Base-by-base conservation (phyloP, 345 rosid genomes). In the Moricandia moricandioides region DNA sequence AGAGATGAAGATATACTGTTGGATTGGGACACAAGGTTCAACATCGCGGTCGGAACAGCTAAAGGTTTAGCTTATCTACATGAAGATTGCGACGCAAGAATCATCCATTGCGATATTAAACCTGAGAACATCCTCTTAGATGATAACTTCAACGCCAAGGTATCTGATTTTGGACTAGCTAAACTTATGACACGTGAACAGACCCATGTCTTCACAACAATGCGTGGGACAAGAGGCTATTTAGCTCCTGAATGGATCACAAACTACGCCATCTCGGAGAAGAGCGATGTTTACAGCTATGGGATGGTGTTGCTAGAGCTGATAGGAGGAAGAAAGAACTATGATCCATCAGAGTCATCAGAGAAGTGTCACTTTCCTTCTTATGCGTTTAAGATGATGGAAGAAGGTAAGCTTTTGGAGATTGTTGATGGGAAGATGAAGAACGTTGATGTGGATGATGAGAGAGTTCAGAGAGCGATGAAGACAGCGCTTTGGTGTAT, bases 241-340 rank as follows among this genome's bases (percentile, higher is more conserved):
- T 88, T 94, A 4, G 97, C 97, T 10, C 97, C 97, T 0, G 97
- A 94, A 51, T 94, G 97, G 98, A 87, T 94, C 80, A 94, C 98
- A 58, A 94, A 87, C 83, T 86, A 85, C 5, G 98, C 95, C 0
- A 94, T 94, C 77, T 94, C 97, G 0, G 98, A 94, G 84, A 94
- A 94, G 82, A 88, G 95, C 6, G 96, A 91, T 70, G 96, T 94
- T 7, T 94, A 91, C 70, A 91, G 98, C 85, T 91, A 88, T 0
- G 98, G 97, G 2, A 88, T 91, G 92, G 82, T 94, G 51, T 73
- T 94, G 65, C 86, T 94, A 0, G 98, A 94, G 86, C 85, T 94
- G 65, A 86, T 94, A 16, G 87, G 91, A 7, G 97, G 98, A 57
- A 87, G 97, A 72, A 91, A 91, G 77, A 94, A 85, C 91, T 94